These are phyloP conservation scores for Dentipellis sp. DNA, from an alignment of 768 basidiomycete species.

Conservation along the genomic window DNA sequence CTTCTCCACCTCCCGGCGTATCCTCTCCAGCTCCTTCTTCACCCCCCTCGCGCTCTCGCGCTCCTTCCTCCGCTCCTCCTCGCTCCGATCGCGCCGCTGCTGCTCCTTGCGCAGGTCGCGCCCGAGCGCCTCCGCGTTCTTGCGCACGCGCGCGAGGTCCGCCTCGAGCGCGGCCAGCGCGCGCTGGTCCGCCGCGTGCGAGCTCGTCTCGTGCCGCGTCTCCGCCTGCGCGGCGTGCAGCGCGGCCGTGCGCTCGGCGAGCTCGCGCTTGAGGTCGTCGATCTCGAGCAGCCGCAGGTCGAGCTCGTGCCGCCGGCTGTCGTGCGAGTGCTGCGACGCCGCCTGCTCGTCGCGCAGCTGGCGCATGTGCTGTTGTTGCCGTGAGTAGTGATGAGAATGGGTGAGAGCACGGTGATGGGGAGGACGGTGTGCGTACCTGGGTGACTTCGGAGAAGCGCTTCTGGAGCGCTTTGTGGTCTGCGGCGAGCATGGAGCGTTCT, in stretches of 20 bases:
- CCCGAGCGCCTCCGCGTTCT: slow-evolving; percentile 72
- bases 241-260: slow-evolving; percentile 50
- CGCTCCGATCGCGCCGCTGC: slow-evolving; percentile 56
- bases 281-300: slow-evolving; percentile 66
- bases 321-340: slow-evolving; percentile 55
- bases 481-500: slow-evolving; percentile 60
- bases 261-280: slow-evolving; percentile 61
- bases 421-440: slow-evolving; percentile 39
- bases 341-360: slow-evolving; percentile 54
- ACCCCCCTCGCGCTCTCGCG: slow-evolving; percentile 37
- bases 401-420: background rate
- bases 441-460: slow-evolving; percentile 54
- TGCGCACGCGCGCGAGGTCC: slow-evolving; percentile 66
- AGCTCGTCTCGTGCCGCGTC: slow-evolving; percentile 42
- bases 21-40: slow-evolving; percentile 38
- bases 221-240: slow-evolving; percentile 45
- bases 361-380: slow-evolving; percentile 40
- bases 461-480: slow-evolving; percentile 69
- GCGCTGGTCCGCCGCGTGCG: slow-evolving; percentile 36
- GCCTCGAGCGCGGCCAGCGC: slow-evolving; percentile 62
- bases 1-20: slow-evolving; percentile 22
- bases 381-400: background rate
- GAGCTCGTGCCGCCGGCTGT: slow-evolving; percentile 63
- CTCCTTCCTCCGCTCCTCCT: slow-evolving; percentile 60
- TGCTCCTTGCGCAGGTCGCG: slow-evolving; percentile 63